phyloP scores from a whole-genome alignment of 2,329 filamentous ascomycete species.

The Apiospora marii region DNA sequence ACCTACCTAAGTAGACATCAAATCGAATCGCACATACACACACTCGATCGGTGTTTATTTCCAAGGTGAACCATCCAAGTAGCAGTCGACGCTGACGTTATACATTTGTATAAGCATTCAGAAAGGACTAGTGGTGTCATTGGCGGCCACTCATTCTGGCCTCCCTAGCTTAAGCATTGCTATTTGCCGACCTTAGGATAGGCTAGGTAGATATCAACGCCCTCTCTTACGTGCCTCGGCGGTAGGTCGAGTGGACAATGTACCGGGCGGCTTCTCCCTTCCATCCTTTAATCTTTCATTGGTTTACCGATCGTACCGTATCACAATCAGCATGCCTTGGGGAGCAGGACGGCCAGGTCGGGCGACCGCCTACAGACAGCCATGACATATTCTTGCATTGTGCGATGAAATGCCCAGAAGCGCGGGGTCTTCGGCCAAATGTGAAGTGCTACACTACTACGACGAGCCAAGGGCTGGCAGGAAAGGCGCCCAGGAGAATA shows the following conservation, averaged over 20 bases:
- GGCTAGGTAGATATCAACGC: background rate
- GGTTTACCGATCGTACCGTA: background rate
- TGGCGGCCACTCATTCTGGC: background rate
- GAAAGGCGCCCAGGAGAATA: background rate
- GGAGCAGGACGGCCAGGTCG: background rate
- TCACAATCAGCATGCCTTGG: background rate
- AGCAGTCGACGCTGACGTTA: too few species aligned
- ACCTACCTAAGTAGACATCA: background rate
- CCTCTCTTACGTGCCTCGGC: background rate
- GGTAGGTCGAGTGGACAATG: background rate
- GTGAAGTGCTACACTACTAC: background rate
- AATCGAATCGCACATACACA: background rate
- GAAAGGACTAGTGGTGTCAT: background rate
- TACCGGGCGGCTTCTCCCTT: background rate
- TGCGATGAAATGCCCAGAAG: constrained; percentile 3
- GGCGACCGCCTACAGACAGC: background rate
- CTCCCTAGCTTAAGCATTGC: background rate
- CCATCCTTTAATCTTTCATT: background rate
- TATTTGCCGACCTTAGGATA: background rate
- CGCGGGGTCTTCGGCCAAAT: background rate
- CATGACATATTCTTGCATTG: background rate
- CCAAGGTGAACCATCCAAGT: background rate
- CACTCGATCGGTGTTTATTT: background rate
- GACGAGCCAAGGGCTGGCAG: constrained; percentile 2
- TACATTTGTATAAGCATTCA: background rate